Evolutionary conservation across 2,329 filamentous ascomycete genomes (phyloP).

Genomic region (Byssothecium circinans): DNA sequence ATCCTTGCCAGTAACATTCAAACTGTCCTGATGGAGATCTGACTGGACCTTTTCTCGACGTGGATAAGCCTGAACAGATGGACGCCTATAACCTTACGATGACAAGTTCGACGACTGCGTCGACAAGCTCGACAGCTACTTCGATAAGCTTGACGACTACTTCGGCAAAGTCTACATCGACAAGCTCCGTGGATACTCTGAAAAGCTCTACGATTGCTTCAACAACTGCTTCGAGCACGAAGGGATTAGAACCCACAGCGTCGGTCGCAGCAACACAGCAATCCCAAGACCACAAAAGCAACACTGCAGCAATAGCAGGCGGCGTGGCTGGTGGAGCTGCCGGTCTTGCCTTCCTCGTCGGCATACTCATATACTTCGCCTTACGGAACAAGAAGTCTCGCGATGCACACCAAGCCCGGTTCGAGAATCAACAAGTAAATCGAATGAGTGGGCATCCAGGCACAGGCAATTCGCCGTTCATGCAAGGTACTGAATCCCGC

Average conservation of each 20-base stretch:
- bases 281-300: not conserved
- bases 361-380: slow-evolving; percentile 1
- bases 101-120: too few relatives aligned
- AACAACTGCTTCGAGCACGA: not conserved
- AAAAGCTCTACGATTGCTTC: not conserved
- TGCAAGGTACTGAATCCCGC: too few relatives aligned
- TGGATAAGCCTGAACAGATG: not conserved
- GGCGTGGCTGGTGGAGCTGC: slow-evolving; percentile 1
- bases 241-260: too few relatives aligned
- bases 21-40: not conserved
- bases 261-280: too few relatives aligned
- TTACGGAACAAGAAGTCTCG: slow-evolving; percentile 2
- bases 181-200: too few relatives aligned
- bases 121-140: not conserved
- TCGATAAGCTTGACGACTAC: not conserved
- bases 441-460: too few relatives aligned
- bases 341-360: not conserved
- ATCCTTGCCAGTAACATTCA: not conserved
- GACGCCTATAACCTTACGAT: not conserved
- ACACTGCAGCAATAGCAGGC: slow-evolving; percentile 1
- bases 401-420: not conserved
- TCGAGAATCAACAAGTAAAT: too few relatives aligned
- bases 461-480: too few relatives aligned
- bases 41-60: not conserved
- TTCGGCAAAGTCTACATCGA: too few relatives aligned